phyloP scores from a whole-genome alignment of 2,329 filamentous ascomycete species.

The Ophiostoma quercus region DNA sequence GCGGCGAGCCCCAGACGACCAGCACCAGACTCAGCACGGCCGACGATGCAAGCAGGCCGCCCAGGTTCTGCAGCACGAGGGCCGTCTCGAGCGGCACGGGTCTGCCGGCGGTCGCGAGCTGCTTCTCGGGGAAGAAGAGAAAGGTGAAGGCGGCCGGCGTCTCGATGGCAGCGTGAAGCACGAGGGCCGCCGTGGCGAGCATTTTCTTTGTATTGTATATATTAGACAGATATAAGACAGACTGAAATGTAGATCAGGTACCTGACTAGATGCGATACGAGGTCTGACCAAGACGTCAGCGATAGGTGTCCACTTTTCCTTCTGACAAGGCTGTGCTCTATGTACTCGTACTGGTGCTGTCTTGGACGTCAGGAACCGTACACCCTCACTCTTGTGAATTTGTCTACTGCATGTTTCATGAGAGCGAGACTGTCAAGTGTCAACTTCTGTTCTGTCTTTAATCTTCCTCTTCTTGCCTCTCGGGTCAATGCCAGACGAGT shows the following conservation, averaged over 20 bases:
- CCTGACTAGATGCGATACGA: not conserved
- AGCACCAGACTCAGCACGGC: conserved; percentile 42
- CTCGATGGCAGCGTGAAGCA: conserved; percentile 27
- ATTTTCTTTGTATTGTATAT: not conserved
- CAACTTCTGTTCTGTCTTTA: not conserved
- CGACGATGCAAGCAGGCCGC: conserved; percentile 43
- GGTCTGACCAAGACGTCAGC: not conserved
- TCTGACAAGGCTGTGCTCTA: not conserved
- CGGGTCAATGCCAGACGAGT: not conserved
- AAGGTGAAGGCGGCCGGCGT: conserved; percentile 42
- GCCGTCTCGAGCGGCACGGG: conserved; percentile 32
- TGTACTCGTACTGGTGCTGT: not conserved
- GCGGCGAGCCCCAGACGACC: conserved; percentile 28
- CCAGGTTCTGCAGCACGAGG: conserved; percentile 45
- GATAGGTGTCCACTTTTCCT: not conserved
- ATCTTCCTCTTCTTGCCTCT: not conserved
- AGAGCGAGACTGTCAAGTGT: not conserved
- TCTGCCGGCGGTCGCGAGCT: conserved; percentile 37
- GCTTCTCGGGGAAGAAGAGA: conserved; percentile 39
- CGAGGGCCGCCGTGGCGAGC: conserved; percentile 22
- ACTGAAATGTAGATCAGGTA: not conserved
- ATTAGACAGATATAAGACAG: too few species aligned
- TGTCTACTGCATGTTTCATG: not conserved
- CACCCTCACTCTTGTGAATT: not conserved
- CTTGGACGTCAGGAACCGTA: conserved; percentile 3